Base-by-base conservation (phyloP, 441 rosid genomes). In the Oxalis stricta region DNA sequence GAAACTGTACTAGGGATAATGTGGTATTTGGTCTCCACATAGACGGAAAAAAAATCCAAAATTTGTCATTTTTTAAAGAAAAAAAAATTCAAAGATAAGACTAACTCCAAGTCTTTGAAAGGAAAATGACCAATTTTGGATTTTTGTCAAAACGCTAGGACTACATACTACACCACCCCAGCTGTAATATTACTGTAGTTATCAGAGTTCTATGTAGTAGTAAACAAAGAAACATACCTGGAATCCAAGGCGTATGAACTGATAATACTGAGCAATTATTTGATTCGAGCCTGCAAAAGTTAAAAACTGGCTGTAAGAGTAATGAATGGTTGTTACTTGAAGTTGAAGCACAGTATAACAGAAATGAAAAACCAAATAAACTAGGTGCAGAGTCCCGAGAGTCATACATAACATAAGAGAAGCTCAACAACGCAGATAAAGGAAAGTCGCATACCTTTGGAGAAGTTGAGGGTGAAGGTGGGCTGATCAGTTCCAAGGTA, bases 401-500 rank as follows among this genome's bases (percentile, higher is more conserved):
- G 3, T 38, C 23, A 37, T n/a, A n/a, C n/a, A n/a, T n/a, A n/a
- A n/a, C n/a, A n/a, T n/a, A 19, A 10, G 34, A 28, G 8, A 17
- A 5, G 38, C 16, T 5, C 28, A 36, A 10, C n/a, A n/a, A n/a
- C n/a, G n/a, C n/a, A n/a, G n/a, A n/a, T n/a, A n/a, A n/a, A n/a
- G n/a, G n/a, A n/a, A n/a, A n/a, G n/a, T n/a, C n/a, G n/a, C n/a
- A n/a, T n/a, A 54, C 69, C 70, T 60, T 56, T 68, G 2, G 73
- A 79, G 69, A 82, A 82, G 59, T 79, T 82, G 48, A 82, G 84
- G 41, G 88, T 82, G 55, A 76, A 82, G 38, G 88, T 82, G 45
- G 93, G 89, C 58, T 85, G 95, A 68, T 85, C 93, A 48, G 86
- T 59, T 41, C 93, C 86, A 36, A 85, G 82, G 65, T 84, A 81